Evolutionary conservation across 768 basidiomycete genomes (phyloP).

Genomic region (Suillus luteus): DNA sequence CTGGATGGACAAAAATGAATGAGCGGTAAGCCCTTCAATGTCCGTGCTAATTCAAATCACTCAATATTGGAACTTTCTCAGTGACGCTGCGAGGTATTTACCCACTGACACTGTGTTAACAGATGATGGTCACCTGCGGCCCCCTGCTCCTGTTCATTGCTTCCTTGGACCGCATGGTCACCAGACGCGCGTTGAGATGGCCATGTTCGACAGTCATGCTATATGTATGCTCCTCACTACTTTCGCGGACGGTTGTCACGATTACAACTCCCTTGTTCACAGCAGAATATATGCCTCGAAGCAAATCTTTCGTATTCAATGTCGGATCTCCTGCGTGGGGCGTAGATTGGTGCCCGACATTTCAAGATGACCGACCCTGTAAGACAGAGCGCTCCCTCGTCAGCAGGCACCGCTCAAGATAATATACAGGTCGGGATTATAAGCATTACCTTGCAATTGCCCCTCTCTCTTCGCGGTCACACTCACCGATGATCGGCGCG

Average conservation of each 20-base stretch:
- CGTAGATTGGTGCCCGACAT: constrained; percentile 90
- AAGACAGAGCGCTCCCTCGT: constrained; percentile 20
- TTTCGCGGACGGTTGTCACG: neutral
- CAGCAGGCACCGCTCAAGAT: constrained; percentile 1
- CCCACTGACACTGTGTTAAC: constrained; percentile 54
- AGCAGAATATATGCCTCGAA: constrained; percentile 65
- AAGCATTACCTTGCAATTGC: constrained; percentile 87
- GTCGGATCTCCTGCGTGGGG: constrained; percentile 92
- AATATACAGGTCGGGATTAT: constrained; percentile 46
- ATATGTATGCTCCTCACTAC: constrained; percentile 50
- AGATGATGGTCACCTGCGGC: constrained; percentile 50
- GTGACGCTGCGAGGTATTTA: constrained; percentile 59
- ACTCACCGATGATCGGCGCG: constrained; percentile 67
- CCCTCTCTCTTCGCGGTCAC: constrained; percentile 64
- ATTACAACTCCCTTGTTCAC: constrained; percentile 12
- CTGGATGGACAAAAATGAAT: constrained; percentile 48
- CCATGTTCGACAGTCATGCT: constrained; percentile 56
- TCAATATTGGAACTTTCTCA: constrained; percentile 25
- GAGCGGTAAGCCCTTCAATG: constrained; percentile 44
- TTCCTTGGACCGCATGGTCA: constrained; percentile 63
- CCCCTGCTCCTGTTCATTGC: constrained; percentile 59
- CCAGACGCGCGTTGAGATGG: constrained; percentile 51
- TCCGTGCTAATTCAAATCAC: constrained; percentile 10
- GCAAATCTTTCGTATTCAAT: constrained; percentile 72
- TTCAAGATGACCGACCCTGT: constrained; percentile 58